A percentile compares a stretch with the other conserved stretches of the same genome.
Conservation (phyloP, 2,329 filamentous ascomycete species). For the Dothistroma pini region DNA sequence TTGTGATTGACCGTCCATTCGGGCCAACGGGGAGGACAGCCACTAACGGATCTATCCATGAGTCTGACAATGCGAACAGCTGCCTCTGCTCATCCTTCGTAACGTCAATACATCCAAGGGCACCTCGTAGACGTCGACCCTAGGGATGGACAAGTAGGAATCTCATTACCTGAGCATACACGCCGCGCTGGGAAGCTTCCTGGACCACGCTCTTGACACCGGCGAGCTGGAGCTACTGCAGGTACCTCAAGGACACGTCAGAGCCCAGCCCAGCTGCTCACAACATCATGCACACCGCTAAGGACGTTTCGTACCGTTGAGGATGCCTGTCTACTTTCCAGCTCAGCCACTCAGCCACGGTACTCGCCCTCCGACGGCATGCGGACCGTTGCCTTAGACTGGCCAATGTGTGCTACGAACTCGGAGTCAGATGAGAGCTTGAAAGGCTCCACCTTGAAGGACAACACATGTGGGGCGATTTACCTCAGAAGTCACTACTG, state of each 20-base stretch:
- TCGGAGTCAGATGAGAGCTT: slow-evolving; percentile 17
- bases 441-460: slow-evolving; percentile 11
- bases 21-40: too few relatives aligned
- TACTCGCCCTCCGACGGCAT: slow-evolving; percentile 11
- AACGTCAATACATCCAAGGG: not conserved
- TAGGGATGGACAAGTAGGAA: too few relatives aligned
- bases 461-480: slow-evolving; percentile 7
- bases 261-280: slow-evolving; percentile 8
- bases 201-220: not conserved
- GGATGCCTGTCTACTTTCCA: slow-evolving; percentile 4
- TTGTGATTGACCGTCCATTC: too few relatives aligned
- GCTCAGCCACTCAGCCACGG: slow-evolving; percentile 15
- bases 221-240: slow-evolving; percentile 17
- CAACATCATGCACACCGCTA: slow-evolving; percentile 9
- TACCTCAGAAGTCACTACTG: not conserved
- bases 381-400: slow-evolving; percentile 14
- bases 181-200: not conserved
- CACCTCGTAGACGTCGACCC: too few relatives aligned
- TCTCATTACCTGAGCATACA: not conserved
- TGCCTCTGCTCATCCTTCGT: not conserved
- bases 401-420: slow-evolving; percentile 10
- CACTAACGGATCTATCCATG: not conserved
- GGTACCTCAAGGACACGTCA: slow-evolving; percentile 23
- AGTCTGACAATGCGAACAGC: not conserved
- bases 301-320: slow-evolving; percentile 10